A percentile compares a stretch with the other conserved stretches of the same genome.
These are phyloP conservation scores for Arthroderma sp. DNA, from an alignment of 2,329 filamentous ascomycete genomes.

Conservation along the genomic window DNA sequence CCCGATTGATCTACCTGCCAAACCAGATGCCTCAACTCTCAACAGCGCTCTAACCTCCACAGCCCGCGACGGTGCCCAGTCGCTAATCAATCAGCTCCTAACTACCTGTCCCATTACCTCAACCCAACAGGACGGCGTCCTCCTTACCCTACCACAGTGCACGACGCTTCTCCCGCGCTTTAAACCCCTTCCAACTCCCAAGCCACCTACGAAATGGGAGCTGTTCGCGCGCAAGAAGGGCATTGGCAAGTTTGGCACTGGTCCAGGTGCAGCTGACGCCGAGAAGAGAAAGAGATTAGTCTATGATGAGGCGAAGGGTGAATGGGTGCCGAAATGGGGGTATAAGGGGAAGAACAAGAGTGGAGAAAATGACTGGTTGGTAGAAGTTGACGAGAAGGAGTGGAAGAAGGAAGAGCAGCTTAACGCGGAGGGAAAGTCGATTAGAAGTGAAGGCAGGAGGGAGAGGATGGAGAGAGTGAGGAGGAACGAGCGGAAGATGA, in stretches of 20 bases:
- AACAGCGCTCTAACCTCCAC: conserved; percentile 58
- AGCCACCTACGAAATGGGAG: conserved; percentile 86
- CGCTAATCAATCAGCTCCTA: conserved; percentile 85
- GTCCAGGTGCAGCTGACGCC: conserved; percentile 46
- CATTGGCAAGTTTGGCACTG: conserved; percentile 68
- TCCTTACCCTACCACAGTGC: conserved; percentile 61
- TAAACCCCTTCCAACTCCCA: conserved; percentile 73
- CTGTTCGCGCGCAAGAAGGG: conserved; percentile 94
- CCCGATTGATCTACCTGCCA: conserved; percentile 49
- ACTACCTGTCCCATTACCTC: conserved; percentile 70
- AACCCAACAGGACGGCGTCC: conserved; percentile 51
- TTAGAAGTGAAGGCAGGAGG: conserved; percentile 52
- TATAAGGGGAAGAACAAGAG: conserved; percentile 84
- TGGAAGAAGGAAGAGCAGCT: conserved; percentile 52
- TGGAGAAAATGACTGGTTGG: conserved; percentile 71
- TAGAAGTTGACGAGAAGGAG: conserved; percentile 73
- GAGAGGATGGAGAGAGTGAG: conserved; percentile 56
- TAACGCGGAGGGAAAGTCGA: conserved; percentile 46
- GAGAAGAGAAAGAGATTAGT: conserved; percentile 54
- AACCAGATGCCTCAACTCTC: conserved; percentile 24
- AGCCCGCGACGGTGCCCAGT: conserved; percentile 82
- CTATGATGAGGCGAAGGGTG: conserved; percentile 70
- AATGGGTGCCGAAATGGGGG: conserved; percentile 92
- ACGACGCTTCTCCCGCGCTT: conserved; percentile 69
- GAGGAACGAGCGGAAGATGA: conserved; percentile 52